A percentile compares a stretch with the other conserved stretches of the same genome.
phyloP scores from a whole-genome alignment of 352 stramenopile species.

The Pythium scleroteichum region DNA sequence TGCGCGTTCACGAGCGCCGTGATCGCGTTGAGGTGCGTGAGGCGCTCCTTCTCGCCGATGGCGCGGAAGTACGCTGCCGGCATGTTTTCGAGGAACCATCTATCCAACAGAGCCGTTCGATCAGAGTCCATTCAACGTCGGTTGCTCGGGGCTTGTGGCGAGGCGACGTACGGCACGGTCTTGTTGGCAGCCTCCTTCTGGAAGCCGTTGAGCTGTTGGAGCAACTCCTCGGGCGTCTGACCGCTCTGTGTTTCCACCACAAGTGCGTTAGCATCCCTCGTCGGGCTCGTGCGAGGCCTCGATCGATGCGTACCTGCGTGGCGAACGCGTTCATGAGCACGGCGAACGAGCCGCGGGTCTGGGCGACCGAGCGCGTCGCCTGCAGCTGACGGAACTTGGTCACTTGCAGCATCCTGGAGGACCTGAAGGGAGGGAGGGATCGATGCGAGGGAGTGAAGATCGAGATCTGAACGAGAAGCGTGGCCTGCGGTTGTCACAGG shows the following conservation, averaged over 20 bases:
- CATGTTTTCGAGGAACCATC: constrained; percentile 91
- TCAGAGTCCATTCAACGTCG: background rate
- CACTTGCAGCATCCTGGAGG: constrained; percentile 53
- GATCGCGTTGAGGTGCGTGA: constrained; percentile 89
- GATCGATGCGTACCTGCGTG: constrained; percentile 32
- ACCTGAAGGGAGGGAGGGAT: constrained; percentile 9
- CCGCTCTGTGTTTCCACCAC: constrained; percentile 26
- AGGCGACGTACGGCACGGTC: constrained; percentile 53
- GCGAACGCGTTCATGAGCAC: constrained; percentile 47
- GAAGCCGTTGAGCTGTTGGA: constrained; percentile 63
- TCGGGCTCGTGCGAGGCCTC: background rate
- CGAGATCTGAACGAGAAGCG: constrained; percentile 25
- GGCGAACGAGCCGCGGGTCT: constrained; percentile 33
- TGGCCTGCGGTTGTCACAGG: background rate
- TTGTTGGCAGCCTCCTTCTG: constrained; percentile 68
- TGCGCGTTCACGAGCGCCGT: constrained; percentile 73
- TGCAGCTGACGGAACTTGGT: constrained; percentile 61
- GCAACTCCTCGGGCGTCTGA: constrained; percentile 47
- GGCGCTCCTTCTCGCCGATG: constrained; percentile 76
- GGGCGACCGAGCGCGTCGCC: constrained; percentile 34
- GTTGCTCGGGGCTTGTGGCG: background rate
- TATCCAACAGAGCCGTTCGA: constrained; percentile 11
- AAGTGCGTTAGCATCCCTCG: no score
- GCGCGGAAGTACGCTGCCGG: constrained; percentile 88
- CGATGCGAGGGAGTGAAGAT: constrained; percentile 24